Conservation (phyloP, 1,284 basidiomycete genomes). For the Moesziomyces antarcticus region DNA sequence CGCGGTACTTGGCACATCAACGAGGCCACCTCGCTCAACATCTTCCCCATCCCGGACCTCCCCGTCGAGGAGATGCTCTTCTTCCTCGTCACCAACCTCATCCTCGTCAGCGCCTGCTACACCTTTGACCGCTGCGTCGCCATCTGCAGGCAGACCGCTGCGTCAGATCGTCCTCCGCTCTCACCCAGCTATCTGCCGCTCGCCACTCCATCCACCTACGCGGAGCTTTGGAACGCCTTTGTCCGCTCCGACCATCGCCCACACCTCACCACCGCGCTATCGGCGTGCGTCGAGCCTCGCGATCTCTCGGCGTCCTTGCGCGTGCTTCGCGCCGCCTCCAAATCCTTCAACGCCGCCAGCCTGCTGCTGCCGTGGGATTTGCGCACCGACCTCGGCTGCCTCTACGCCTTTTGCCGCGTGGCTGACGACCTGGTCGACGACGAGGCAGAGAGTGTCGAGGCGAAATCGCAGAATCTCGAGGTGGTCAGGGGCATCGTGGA, state of each 20-base stretch:
- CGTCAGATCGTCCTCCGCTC: constrained; percentile 17
- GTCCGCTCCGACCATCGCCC: constrained; percentile 19
- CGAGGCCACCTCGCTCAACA: constrained; percentile 52
- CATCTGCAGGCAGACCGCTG: constrained; percentile 31
- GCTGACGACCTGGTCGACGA: constrained; percentile 60
- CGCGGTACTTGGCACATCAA: constrained; percentile 64
- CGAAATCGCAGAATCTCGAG: constrained; percentile 23
- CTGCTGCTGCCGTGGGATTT: constrained; percentile 61
- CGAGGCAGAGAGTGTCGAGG: constrained; percentile 24
- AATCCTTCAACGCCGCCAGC: constrained; percentile 56
- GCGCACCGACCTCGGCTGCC: constrained; percentile 53
- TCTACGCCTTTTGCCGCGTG: constrained; percentile 61
- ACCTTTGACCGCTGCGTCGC: constrained; percentile 62
- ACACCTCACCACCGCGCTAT: constrained; percentile 3
- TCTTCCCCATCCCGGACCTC: constrained; percentile 59
- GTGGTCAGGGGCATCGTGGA: constrained; percentile 38
- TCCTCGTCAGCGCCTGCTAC: constrained; percentile 61
- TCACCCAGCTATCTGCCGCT: constrained; percentile 56
- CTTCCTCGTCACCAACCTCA: constrained; percentile 63
- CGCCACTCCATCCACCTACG: constrained; percentile 19
- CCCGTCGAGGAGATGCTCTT: constrained; percentile 64
- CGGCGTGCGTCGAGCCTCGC: constrained; percentile 23
- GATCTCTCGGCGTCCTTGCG: constrained; percentile 27
- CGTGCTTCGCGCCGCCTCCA: no score
- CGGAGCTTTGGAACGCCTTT: constrained; percentile 52